phyloP scores from a whole-genome alignment of 192 early-diverging fungal species.

The Entomortierella lignicola region DNA sequence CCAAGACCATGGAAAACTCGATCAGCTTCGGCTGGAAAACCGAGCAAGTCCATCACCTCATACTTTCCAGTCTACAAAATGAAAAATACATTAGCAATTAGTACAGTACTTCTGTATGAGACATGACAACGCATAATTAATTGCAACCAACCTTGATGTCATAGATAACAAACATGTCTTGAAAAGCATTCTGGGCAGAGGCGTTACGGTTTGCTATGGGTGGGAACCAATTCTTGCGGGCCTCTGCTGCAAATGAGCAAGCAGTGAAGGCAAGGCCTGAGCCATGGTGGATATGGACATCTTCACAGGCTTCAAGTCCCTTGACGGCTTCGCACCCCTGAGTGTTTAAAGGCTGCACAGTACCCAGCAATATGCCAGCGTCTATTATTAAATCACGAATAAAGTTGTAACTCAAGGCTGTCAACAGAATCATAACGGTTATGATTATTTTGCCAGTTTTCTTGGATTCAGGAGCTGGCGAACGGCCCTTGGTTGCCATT shows the following conservation, averaged over 20 bases:
- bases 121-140: background rate
- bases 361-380: constrained; percentile 18
- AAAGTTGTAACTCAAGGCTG: constrained; percentile 30
- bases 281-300: constrained; percentile 63
- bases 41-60: constrained; percentile 50
- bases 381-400: constrained; percentile 14
- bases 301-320: constrained; percentile 67
- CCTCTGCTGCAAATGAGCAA: constrained; percentile 62
- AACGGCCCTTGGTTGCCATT: background rate
- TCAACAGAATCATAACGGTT: constrained; percentile 8
- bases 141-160: constrained; percentile 59
- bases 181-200: constrained; percentile 23
- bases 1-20: constrained; percentile 66
- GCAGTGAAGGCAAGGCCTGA: constrained; percentile 66
- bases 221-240: constrained; percentile 62
- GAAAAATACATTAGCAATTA: background rate
- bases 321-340: constrained; percentile 19
- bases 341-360: constrained; percentile 29
- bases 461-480: background rate
- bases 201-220: constrained; percentile 36
- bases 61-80: constrained; percentile 54
- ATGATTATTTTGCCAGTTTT: background rate
- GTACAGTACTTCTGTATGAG: background rate
- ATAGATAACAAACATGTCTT: constrained; percentile 62
- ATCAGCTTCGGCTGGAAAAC: constrained; percentile 31